These are phyloP conservation scores for Rosellinia necatrix DNA, from an alignment of 2,329 filamentous ascomycete species.

Conservation along the genomic window DNA sequence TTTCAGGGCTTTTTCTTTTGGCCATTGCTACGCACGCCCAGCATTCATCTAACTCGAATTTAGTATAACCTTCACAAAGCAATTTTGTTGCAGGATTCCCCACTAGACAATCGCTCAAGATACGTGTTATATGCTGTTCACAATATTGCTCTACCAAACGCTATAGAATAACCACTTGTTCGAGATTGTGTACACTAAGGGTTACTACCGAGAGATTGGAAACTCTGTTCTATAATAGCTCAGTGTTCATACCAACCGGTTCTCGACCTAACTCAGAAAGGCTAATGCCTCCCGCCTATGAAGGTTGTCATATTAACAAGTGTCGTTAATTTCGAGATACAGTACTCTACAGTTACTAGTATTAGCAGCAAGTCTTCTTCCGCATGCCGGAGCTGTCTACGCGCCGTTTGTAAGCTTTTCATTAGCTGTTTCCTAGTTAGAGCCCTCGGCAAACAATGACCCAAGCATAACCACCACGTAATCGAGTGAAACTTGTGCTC, in stretches of 20 bases:
- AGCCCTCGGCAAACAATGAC: no score
- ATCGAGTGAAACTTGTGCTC: no score
- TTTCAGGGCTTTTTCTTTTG: slow-evolving; percentile 4
- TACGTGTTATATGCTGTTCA: neutral
- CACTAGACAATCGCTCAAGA: neutral
- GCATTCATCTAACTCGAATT: neutral
- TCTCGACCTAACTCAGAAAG: neutral
- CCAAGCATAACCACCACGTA: no score
- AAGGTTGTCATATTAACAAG: neutral
- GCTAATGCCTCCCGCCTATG: neutral
- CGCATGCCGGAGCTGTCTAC: neutral
- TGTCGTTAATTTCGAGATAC: no score
- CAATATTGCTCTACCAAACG: neutral
- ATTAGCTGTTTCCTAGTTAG: neutral
- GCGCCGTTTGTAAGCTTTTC: no score
- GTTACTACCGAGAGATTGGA: neutral
- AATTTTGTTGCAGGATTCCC: neutral
- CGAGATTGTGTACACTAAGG: neutral
- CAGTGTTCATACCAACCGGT: neutral
- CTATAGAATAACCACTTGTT: neutral
- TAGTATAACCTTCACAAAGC: neutral
- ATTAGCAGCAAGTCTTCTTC: neutral
- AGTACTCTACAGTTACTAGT: neutral
- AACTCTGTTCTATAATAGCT: neutral
- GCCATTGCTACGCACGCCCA: slow-evolving; percentile 11